These are phyloP conservation scores for Diaporthe longicolla DNA, from an alignment of 2,329 filamentous ascomycete species.

Conservation along the genomic window DNA sequence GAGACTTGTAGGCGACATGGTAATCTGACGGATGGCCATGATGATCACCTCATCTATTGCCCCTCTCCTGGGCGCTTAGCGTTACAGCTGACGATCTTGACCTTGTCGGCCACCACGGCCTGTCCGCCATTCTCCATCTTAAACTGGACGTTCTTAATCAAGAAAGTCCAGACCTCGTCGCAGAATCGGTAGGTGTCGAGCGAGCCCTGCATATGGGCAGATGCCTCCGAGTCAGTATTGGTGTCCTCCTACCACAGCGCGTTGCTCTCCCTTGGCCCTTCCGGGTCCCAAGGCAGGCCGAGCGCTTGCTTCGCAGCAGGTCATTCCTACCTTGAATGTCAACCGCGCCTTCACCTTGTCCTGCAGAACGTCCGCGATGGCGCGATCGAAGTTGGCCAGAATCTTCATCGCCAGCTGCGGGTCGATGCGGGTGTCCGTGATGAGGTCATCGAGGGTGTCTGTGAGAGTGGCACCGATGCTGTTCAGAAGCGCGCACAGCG, in stretches of 20 bases:
- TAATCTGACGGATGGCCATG: not conserved
- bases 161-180: slow-evolving; percentile 99
- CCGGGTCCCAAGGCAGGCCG: not conserved
- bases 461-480: slow-evolving; percentile 95
- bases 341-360: slow-evolving; percentile 93
- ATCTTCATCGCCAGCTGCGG: slow-evolving; percentile 99
- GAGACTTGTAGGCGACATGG: not conserved
- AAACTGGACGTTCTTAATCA: slow-evolving; percentile 99
- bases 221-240: slow-evolving; percentile 37
- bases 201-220: slow-evolving; percentile 76
- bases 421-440: slow-evolving; percentile 94
- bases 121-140: slow-evolving; percentile 89
- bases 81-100: slow-evolving; percentile 99
- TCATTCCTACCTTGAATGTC: slow-evolving; percentile 86
- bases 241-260: not conserved
- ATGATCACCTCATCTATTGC: slow-evolving; percentile 43
- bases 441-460: slow-evolving; percentile 96
- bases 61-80: slow-evolving; percentile 77
- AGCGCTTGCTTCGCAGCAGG: not conserved
- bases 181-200: slow-evolving; percentile 99
- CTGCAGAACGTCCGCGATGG: slow-evolving; percentile 90
- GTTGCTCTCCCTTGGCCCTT: not conserved
- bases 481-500: slow-evolving; percentile 37
- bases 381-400: slow-evolving; percentile 93
- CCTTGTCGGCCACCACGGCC: slow-evolving; percentile 85